Evolutionary conservation across 2,329 filamentous ascomycete genomes (phyloP).

Genomic region (Aspergillus ibericus): DNA sequence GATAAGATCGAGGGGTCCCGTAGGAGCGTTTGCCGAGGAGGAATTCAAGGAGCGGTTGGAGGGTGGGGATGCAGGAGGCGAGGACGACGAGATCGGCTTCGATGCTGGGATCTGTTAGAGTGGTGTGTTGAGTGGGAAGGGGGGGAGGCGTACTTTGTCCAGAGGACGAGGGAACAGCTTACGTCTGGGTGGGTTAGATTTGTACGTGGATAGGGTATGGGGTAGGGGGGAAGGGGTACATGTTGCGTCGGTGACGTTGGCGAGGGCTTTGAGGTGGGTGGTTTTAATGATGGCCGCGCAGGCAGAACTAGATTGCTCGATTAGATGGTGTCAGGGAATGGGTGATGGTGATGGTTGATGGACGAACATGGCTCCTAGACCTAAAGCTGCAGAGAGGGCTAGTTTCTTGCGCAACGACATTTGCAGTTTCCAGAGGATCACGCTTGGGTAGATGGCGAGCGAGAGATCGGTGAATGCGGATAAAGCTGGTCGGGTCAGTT

Average conservation of each 20-base stretch:
- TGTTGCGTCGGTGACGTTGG: conserved; percentile 30
- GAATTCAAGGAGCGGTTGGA: conserved; percentile 33
- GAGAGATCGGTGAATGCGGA: conserved; percentile 32
- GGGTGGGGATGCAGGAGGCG: conserved; percentile 36
- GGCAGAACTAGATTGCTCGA: conserved; percentile 23
- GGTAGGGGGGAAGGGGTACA: conserved; percentile 23
- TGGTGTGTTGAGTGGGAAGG: too few relatives aligned
- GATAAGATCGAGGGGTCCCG: conserved; percentile 8
- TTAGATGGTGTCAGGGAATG: background rate
- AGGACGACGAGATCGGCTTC: conserved; percentile 36
- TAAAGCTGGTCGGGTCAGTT: conserved; percentile 14
- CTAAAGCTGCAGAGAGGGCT: conserved; percentile 18
- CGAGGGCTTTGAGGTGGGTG: conserved; percentile 28
- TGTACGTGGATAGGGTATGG: background rate
- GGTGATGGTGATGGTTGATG: background rate
- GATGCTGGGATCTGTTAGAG: conserved; percentile 19
- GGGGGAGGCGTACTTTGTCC: conserved; percentile 41
- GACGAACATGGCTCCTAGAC: conserved; percentile 29
- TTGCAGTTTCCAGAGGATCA: background rate
- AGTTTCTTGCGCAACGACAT: conserved; percentile 13
- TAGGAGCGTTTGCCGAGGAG: conserved; percentile 16
- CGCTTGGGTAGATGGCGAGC: conserved; percentile 25
- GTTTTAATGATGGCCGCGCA: conserved; percentile 33
- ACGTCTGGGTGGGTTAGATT: background rate
- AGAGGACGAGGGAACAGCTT: conserved; percentile 45